Evolutionary conservation across 1,284 basidiomycete species (phyloP), one percentile per base, ranked within the genome.

Genomic region (Pisolithus thermaeus): DNA sequence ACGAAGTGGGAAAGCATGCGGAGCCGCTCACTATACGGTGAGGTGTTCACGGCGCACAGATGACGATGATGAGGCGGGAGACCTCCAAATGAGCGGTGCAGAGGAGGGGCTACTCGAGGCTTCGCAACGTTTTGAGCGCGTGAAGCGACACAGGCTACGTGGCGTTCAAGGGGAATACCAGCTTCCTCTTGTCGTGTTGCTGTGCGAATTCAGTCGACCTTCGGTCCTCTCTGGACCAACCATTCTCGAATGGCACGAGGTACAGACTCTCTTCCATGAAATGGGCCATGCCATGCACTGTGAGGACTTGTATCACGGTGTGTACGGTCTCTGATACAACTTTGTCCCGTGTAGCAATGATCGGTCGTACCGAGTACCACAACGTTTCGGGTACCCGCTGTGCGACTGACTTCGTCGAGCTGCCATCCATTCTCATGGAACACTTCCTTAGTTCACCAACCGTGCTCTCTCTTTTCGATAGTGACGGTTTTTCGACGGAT

Each of bases 281-380:
- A 98, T 99, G 95, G 96, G 96, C 0, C 96, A 99, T 69, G 96
- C 97, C 2, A 93, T 99, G 80, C 96, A 99, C 66, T 99, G 95
- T 95, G 63, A 78, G 92, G 77, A 39, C 51, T 38, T 40, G 53
- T 39, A 27, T 47, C 35, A 16, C 36, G 7, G 25, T 8, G 12
- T 25, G 14, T 44, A 18, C 2, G 42, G 4, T 4, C 18, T 30
- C 25, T 27, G n/a, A 30, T 28, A 18, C 7, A 18, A 5, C 16
- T 44, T 28, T 30, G 39, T 25, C n/a, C 14, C 38, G 23, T 3
- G 14, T 41, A 97, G 94, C 96, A 1, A 99, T 99, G 97, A 89
- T 99, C 54, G 97, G 96, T 20, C 80, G 92, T 37, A 99, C 95
- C 6, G 93, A 96, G 61, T 98, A 96, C 66, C 96, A 98, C 71